A percentile compares a stretch with the other conserved stretches of the same genome.
phyloP scores from a whole-genome alignment of 1,284 basidiomycete genomes.

The Papiliotrema terrestris region DNA sequence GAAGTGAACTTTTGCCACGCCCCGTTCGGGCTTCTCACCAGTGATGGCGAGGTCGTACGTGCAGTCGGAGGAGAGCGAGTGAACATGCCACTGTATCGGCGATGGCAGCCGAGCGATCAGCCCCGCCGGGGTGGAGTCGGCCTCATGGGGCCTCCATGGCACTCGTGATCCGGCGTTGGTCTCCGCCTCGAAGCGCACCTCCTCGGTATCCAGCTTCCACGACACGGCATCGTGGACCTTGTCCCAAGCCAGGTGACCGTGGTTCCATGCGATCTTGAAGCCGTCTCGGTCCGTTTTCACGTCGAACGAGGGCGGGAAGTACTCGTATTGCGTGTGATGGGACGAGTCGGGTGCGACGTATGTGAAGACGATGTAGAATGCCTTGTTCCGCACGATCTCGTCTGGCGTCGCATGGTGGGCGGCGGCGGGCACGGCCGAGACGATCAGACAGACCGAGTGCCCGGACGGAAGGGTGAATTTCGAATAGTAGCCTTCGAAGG shows the following conservation, averaged over 20 bases:
- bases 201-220: conserved; percentile 5
- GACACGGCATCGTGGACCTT: not conserved
- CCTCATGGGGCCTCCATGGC: conserved; percentile 19
- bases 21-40: not conserved
- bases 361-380: conserved; percentile 25
- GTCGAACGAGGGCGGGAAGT: conserved; percentile 15
- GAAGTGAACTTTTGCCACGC: conserved; percentile 17
- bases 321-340: conserved; percentile 14
- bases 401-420: not conserved
- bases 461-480: conserved; percentile 25
- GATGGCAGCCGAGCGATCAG: conserved; percentile 18
- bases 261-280: conserved; percentile 20
- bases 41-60: conserved; percentile 10
- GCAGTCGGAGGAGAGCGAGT: conserved; percentile 17
- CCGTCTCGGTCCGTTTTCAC: conserved; percentile 3
- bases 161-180: conserved; percentile 1
- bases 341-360: conserved; percentile 14
- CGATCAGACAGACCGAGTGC: conserved; percentile 25
- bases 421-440: conserved; percentile 21
- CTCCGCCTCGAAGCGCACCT: conserved; percentile 3
- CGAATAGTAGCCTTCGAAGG: conserved; percentile 28
- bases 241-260: conserved; percentile 13
- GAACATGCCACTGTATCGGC: conserved; percentile 34
- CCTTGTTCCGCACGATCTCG: not conserved
- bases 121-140: conserved; percentile 24